Percentiles rank a stretch among this genome's conserved stretches.
Conservation (phyloP, 73 alveolate species). For the Effrenium voratum region DNA sequence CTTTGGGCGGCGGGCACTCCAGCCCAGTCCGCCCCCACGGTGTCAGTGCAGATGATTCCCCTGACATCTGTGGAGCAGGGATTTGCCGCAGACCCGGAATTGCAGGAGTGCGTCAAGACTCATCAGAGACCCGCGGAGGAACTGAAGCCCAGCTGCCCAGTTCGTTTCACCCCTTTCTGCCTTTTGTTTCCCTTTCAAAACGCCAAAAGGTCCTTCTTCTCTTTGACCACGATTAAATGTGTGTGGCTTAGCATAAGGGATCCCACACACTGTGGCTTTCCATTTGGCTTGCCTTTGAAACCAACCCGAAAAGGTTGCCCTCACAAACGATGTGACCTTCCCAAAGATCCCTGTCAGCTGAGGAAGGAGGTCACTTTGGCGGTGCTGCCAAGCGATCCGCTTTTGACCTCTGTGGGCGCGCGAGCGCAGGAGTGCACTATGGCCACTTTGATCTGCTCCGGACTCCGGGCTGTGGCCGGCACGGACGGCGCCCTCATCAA, state of each 20-base stretch:
- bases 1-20: slow-evolving; percentile 71
- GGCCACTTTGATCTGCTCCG: slow-evolving; percentile 73
- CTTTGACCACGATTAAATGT: too few species aligned
- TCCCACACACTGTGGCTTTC: too few species aligned
- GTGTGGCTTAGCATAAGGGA: too few species aligned
- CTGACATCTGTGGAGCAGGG: slow-evolving; percentile 16
- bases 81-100: slow-evolving; percentile 9
- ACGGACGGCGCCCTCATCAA: slow-evolving; percentile 85
- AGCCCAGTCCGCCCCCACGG: slow-evolving; percentile 34
- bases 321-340: too few species aligned
- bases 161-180: too few species aligned
- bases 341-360: too few species aligned
- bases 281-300: too few species aligned
- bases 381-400: background rate
- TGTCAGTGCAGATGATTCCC: slow-evolving; percentile 31
- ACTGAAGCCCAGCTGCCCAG: too few species aligned
- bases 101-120: slow-evolving; percentile 1
- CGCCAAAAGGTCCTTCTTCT: too few species aligned
- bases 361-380: slow-evolving; percentile 80
- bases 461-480: slow-evolving; percentile 38
- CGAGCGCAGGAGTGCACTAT: slow-evolving; percentile 71
- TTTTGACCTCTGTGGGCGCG: slow-evolving; percentile 53
- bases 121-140: slow-evolving; percentile 85
- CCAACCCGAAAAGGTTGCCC: too few species aligned
- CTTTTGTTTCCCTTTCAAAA: too few species aligned